phyloP scores from a whole-genome alignment of 768 basidiomycete genomes.

The Boletus pseudopeckii region DNA sequence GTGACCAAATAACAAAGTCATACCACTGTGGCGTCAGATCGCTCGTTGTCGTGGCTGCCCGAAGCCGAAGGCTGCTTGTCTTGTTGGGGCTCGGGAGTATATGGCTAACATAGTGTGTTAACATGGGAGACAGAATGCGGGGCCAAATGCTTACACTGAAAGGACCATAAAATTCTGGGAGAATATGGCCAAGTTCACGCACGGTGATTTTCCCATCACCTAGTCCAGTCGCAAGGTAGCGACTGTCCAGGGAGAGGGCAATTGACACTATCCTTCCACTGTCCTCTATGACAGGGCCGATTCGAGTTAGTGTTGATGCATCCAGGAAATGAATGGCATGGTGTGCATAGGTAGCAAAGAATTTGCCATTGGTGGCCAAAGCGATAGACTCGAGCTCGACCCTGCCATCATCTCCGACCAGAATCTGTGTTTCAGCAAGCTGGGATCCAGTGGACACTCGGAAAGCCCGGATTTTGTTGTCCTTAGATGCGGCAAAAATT shows the following conservation, averaged over 20 bases:
- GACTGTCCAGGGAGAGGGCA: not conserved
- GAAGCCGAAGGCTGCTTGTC: not conserved
- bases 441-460: not conserved
- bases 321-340: not conserved
- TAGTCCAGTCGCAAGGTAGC: not conserved
- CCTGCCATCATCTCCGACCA: not conserved
- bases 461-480: not conserved
- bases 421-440: not conserved
- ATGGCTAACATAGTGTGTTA: not conserved
- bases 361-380: not conserved
- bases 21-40: too few relatives aligned
- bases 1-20: too few relatives aligned
- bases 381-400: not conserved
- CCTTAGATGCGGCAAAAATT: not conserved
- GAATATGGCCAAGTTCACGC: not conserved
- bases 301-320: not conserved
- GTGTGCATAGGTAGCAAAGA: not conserved
- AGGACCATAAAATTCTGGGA: not conserved
- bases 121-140: too few relatives aligned
- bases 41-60: too few relatives aligned
- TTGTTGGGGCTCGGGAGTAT: not conserved
- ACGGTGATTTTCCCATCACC: not conserved
- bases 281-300: not conserved
- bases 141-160: not conserved
- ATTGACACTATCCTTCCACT: not conserved